Evolutionary conservation across 1,284 basidiomycete genomes (phyloP), one percentile per base, ranked within the genome.

Genomic region (Ceratobasidium sp.): DNA sequence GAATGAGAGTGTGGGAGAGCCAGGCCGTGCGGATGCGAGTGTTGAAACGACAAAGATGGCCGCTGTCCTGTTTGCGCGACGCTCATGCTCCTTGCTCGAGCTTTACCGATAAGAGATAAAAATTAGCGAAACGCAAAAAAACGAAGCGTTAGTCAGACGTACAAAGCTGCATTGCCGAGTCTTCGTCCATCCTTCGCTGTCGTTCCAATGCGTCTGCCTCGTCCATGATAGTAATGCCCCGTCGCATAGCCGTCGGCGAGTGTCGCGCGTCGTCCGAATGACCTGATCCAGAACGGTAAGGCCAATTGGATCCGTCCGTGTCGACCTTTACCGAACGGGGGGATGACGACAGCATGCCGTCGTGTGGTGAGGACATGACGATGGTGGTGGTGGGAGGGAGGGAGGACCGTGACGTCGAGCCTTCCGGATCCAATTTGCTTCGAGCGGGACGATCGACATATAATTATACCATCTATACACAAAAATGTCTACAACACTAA

Each of bases 171-270:
- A 92, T 86, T 57, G 92, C 92, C 86, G 93, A 92, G 77, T 93
- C 92, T 0, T 89, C 92, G 76, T 93, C 92, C 87, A 94, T 90
- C 0, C 90, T 87, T n/a, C 91, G 85, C 81, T 94, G 92, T 18
- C 92, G 86, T 78, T 94, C 92, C 61, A 87, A 84, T 26, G 85
- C 87, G 71, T 90, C 86, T 0, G 89, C 88, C 78, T 92, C 89
- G 80, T 88, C 84, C 16, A 84, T 5, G 85, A 78, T 9, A 16
- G 92, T 89, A 75, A 86, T 85, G 9, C 52, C 53, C 46, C 48
- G 26, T 10, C 90, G 85, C 0, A 81, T 79, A 26, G 90, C 80
- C 0, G 87, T 88, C 0, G 92, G 90, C 0, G 91, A 92, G 72
- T 85, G 85, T 45, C 88, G 85, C 39, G 85, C 80, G 16, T 58